Evolutionary conservation across 768 basidiomycete genomes (phyloP).

Genomic region (Lactifluus echinatus): DNA sequence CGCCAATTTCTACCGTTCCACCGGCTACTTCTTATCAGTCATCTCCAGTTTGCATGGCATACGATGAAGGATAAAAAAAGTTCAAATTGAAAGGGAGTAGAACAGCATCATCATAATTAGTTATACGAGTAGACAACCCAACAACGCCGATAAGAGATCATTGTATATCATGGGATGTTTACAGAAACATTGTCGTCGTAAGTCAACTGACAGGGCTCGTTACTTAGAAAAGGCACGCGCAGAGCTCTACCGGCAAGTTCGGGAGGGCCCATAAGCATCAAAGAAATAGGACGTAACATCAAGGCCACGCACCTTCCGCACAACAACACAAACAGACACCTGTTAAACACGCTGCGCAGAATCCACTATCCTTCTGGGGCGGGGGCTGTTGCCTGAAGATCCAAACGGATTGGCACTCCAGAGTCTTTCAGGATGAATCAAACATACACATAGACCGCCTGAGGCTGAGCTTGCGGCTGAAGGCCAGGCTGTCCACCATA

Average conservation of each 20-base stretch:
- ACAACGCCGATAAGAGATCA: neutral
- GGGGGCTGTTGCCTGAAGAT: slow-evolving; percentile 37
- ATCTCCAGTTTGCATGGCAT: too few species aligned
- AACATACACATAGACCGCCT: slow-evolving; percentile 74
- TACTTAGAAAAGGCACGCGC: slow-evolving; percentile 59
- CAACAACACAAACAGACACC: slow-evolving; percentile 60
- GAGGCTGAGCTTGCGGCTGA: slow-evolving; percentile 61
- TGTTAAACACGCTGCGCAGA: slow-evolving; percentile 59
- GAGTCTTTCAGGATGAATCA: neutral
- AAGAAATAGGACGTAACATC: neutral
- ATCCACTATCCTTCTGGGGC: slow-evolving; percentile 38
- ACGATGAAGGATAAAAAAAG: too few species aligned
- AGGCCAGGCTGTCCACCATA: slow-evolving; percentile 35
- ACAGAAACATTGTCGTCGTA: neutral
- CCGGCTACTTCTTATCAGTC: neutral
- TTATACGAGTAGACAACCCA: neutral
- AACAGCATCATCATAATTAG: neutral
- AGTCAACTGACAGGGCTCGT: neutral
- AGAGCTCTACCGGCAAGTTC: slow-evolving; percentile 42
- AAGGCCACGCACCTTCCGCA: slow-evolving; percentile 49
- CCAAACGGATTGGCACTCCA: neutral
- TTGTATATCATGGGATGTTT: slow-evolving; percentile 1
- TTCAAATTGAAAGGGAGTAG: neutral
- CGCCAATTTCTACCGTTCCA: neutral
- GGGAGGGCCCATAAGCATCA: slow-evolving; percentile 5